phyloP scores from a whole-genome alignment of 2,329 filamentous ascomycete species.

The Fusarium staphyleae region DNA sequence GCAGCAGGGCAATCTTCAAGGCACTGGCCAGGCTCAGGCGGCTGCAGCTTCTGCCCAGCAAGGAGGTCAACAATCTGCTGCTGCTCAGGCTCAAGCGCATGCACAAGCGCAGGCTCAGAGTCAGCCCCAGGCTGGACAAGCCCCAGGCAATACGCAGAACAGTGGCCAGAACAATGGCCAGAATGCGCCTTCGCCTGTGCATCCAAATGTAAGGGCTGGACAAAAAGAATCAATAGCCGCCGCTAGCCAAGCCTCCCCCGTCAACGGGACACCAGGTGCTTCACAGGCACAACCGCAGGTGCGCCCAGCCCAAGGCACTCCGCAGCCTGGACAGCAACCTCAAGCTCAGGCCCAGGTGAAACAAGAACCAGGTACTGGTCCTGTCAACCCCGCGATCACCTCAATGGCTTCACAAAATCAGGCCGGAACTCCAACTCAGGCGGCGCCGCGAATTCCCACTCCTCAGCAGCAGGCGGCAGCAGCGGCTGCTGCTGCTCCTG shows the following conservation, averaged over 20 bases:
- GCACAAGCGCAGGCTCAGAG: constrained; percentile 27
- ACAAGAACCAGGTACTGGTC: constrained; percentile 49
- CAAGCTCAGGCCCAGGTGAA: constrained; percentile 43
- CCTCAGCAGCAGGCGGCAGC: constrained; percentile 59
- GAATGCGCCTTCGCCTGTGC: constrained; percentile 49
- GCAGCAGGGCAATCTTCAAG: constrained; percentile 50
- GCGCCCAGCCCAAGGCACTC: constrained; percentile 39
- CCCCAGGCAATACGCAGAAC: constrained; percentile 42
- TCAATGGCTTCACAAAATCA: constrained; percentile 50
- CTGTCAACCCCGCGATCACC: constrained; percentile 57
- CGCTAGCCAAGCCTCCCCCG: constrained; percentile 41
- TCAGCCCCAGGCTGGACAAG: constrained; percentile 26
- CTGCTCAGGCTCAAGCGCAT: constrained; percentile 19
- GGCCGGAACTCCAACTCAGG: constrained; percentile 57
- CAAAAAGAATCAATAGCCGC: constrained; percentile 51
- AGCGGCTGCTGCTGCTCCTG: constrained; percentile 47
- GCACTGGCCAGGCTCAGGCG: constrained; percentile 38
- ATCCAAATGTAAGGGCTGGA: constrained; percentile 54
- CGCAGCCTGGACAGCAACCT: constrained; percentile 35
- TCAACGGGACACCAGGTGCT: constrained; percentile 39
- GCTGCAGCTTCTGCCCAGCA: constrained; percentile 39
- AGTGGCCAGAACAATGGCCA: constrained; percentile 42
- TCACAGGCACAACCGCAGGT: constrained; percentile 40
- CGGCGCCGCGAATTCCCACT: constrained; percentile 56
- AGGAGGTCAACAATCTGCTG: constrained; percentile 18